Percentiles rank a stretch among this genome's conserved stretches.
Evolutionary conservation across 2,329 filamentous ascomycete genomes (phyloP).

Genomic region (Colletotrichum sp.): DNA sequence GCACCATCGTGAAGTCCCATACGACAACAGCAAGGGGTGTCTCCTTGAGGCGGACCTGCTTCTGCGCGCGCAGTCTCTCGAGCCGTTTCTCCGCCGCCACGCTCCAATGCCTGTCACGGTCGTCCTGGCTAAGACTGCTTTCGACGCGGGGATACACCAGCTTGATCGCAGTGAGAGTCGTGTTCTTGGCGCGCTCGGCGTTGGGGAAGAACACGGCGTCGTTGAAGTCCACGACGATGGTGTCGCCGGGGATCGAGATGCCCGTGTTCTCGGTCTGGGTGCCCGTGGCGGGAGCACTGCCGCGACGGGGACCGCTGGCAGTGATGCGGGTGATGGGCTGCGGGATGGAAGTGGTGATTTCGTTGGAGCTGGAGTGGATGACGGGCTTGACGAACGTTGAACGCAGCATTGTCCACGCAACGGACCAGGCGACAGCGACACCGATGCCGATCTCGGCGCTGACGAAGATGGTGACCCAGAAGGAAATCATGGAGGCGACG

Average conservation of each 20-base stretch:
- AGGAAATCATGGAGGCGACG: conserved; percentile 64
- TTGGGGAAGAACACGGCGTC: conserved; percentile 68
- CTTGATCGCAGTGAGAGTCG: conserved; percentile 49
- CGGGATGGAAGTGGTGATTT: neutral
- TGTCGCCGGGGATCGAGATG: conserved; percentile 46
- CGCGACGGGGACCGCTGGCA: conserved; percentile 28
- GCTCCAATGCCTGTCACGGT: conserved; percentile 57
- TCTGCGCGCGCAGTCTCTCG: conserved; percentile 45
- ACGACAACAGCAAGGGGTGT: conserved; percentile 50
- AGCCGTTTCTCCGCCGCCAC: conserved; percentile 55
- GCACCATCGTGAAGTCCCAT: conserved; percentile 56
- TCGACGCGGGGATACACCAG: conserved; percentile 36
- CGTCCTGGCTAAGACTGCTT: conserved; percentile 32
- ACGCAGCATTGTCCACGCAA: conserved; percentile 64
- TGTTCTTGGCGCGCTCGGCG: conserved; percentile 43
- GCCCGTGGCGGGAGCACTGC: conserved; percentile 33
- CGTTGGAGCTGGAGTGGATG: conserved; percentile 9
- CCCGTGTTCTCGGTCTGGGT: conserved; percentile 20
- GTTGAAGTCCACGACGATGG: conserved; percentile 61
- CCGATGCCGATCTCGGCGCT: conserved; percentile 66
- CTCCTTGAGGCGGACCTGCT: conserved; percentile 30
- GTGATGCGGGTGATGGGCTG: conserved; percentile 49
- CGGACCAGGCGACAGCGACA: conserved; percentile 65
- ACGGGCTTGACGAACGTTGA: conserved; percentile 17
- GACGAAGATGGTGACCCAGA: conserved; percentile 69